Evolutionary conservation across 805 yeast genomes (phyloP).

Genomic region (Candida nitratophila): DNA sequence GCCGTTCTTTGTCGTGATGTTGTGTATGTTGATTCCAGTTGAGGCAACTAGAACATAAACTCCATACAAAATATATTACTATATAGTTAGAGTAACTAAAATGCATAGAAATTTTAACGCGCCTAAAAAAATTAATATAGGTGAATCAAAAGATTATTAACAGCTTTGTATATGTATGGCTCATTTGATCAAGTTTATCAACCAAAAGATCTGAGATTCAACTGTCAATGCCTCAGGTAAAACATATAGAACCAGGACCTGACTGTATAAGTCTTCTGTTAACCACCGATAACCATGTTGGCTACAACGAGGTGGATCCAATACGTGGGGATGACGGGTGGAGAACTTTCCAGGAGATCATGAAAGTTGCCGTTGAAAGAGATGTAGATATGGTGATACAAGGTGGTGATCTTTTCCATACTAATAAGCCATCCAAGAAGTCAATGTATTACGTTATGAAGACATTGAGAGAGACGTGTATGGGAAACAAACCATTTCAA

Average conservation of each 20-base stretch:
- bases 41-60: too few species aligned
- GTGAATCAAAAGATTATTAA: too few species aligned
- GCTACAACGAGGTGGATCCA: slow-evolving; percentile 84
- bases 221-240: slow-evolving; percentile 30
- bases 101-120: too few species aligned
- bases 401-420: slow-evolving; percentile 89
- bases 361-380: slow-evolving; percentile 56
- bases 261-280: slow-evolving; percentile 46
- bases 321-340: slow-evolving; percentile 87
- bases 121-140: too few species aligned
- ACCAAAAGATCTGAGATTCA: too few species aligned
- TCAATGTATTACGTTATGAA: slow-evolving; percentile 78
- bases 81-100: too few species aligned
- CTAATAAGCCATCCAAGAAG: slow-evolving; percentile 82
- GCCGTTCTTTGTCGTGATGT: slow-evolving; percentile 52
- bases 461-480: slow-evolving; percentile 60
- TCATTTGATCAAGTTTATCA: too few species aligned
- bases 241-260: slow-evolving; percentile 34
- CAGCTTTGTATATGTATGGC: too few species aligned
- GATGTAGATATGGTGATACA: slow-evolving; percentile 87
- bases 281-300: slow-evolving; percentile 96
- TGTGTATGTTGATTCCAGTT: slow-evolving; percentile 33
- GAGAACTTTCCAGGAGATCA: slow-evolving; percentile 79
- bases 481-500: slow-evolving; percentile 85
- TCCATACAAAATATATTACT: too few species aligned